A percentile compares a stretch with the other conserved stretches of the same genome.
phyloP scores from a whole-genome alignment of 768 basidiomycete genomes.

The Suillus tomentosus region DNA sequence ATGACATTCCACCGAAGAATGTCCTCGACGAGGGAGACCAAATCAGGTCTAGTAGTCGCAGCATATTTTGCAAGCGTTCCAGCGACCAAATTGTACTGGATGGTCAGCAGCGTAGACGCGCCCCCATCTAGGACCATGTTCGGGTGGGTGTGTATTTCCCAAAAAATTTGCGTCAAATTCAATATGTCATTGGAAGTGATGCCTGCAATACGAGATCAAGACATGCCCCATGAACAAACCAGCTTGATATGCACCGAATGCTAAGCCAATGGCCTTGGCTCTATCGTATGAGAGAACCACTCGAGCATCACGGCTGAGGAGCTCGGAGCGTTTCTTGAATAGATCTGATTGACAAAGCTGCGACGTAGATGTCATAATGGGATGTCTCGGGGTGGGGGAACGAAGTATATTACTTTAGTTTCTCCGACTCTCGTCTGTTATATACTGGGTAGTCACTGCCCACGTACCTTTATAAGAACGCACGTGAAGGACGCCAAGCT shows the following conservation, averaged over 20 bases:
- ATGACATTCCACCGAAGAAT: slow-evolving; percentile 27
- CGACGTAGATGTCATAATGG: neutral
- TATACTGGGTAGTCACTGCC: neutral
- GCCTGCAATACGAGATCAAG: too few relatives aligned
- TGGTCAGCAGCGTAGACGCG: too few relatives aligned
- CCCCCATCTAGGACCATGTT: too few relatives aligned
- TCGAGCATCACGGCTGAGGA: neutral
- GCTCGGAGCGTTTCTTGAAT: neutral
- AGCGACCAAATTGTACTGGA: too few relatives aligned
- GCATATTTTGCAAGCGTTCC: too few relatives aligned
- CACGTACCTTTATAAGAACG: neutral
- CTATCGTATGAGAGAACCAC: neutral
- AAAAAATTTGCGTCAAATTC: too few relatives aligned
- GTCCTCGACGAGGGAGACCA: slow-evolving; percentile 19
- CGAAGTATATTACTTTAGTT: neutral
- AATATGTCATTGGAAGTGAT: too few relatives aligned
- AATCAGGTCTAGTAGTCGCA: too few relatives aligned
- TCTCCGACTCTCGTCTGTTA: neutral
- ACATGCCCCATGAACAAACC: too few relatives aligned
- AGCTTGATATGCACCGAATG: too few relatives aligned
- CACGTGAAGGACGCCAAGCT: neutral
- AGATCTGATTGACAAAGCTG: neutral
- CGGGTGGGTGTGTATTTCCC: too few relatives aligned
- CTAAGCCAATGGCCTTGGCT: neutral
- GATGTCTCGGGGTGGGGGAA: neutral